Base-by-base conservation (phyloP, 2,329 filamentous ascomycete genomes). In the Penicillium palitans region DNA sequence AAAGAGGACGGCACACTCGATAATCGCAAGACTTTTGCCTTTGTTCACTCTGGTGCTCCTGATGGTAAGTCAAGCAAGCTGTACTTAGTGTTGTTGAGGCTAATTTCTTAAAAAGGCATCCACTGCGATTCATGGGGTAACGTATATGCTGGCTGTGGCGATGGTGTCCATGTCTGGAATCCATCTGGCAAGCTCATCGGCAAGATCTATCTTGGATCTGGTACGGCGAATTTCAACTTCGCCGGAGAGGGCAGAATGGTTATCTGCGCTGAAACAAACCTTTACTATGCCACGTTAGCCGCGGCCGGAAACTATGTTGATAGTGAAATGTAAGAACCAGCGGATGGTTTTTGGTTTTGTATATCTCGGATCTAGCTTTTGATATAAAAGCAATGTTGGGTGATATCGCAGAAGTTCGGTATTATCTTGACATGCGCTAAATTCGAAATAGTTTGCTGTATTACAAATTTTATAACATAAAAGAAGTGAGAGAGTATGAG, bases 101-200 rank as follows among this genome's bases (percentile, higher is more conserved):
- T 50, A 19, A 33, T 42, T 1, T 29, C 10, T 51, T 27, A 4
- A 2, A 29, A 25, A 65, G 71, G 72, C 15, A 70, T 83, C 54
- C 80, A 82, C 59, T 78, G 78, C 45, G 83, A 85, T 66, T 74
- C 74, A 0, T 66, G 77, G n/a, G 83, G 83, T 8, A 84, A 84
- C 65, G 79, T 86, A 1, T 85, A 83, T 70, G 77, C 78, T 10
- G 81, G 79, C 0, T 82, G 80, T 58, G 81, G 80, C 0, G 82
- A 85, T 64, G 83, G 82, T 0, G 71, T 85, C 21, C 78, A 83
- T 57, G 76, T 85, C 5, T 86, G 81, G 81, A 78, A 76, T 61
- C 66, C 75, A 0, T 73, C 74, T 6, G 83, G 82, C 0, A 76
- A 61, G 8, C 64, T 83, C 35, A 78, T 88, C 65, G 74, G 80